These are phyloP conservation scores for Solanum appendiculatum DNA, from an alignment of 257 asterid species.

Conservation along the genomic window DNA sequence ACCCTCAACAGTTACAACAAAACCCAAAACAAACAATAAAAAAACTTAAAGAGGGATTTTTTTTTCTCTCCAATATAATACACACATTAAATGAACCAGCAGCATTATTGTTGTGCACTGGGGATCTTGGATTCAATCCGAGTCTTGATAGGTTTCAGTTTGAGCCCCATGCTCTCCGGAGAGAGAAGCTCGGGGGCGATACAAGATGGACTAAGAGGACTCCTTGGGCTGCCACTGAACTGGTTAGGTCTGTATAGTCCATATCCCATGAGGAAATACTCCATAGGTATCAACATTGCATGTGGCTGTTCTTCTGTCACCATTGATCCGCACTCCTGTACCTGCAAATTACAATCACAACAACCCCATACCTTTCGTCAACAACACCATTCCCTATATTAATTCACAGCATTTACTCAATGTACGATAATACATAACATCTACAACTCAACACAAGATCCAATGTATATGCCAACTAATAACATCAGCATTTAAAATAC, in stretches of 20 bases:
- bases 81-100: slow-evolving; percentile 13
- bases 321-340: slow-evolving; percentile 78
- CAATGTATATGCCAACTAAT: background rate
- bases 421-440: background rate
- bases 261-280: slow-evolving; percentile 71
- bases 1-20: background rate
- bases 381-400: background rate
- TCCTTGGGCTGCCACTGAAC: slow-evolving; percentile 64
- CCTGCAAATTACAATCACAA: slow-evolving; percentile 28
- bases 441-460: background rate
- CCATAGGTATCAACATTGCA: slow-evolving; percentile 79
- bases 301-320: slow-evolving; percentile 97
- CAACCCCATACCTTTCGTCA: background rate
- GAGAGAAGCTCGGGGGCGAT: slow-evolving; percentile 82
- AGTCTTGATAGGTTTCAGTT: slow-evolving; percentile 83
- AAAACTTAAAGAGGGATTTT: background rate
- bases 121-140: slow-evolving; percentile 17
- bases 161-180: slow-evolving; percentile 90
- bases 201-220: slow-evolving; percentile 72
- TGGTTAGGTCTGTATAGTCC: slow-evolving; percentile 57
- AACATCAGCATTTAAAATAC: background rate
- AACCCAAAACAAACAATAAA: background rate
- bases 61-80: slow-evolving; percentile 1
- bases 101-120: slow-evolving; percentile 9
- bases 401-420: background rate